Conservation (phyloP, 148 eudicot species). For the Rhododendron henanense region DNA sequence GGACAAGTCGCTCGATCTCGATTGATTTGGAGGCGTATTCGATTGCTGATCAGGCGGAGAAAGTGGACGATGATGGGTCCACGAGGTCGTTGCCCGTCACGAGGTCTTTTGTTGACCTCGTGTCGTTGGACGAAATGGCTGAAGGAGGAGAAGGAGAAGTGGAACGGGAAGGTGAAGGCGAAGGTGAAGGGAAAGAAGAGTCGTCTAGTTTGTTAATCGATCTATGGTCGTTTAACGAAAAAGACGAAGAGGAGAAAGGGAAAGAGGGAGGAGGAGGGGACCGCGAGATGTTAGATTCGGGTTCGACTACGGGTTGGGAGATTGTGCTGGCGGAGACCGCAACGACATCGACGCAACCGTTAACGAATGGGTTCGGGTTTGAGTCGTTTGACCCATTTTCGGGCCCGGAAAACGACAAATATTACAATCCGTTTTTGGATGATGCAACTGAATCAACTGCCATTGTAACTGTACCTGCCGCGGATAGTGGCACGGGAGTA, state of each 20-base stretch:
- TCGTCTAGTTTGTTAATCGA: conserved; percentile 24
- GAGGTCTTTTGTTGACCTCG: neutral
- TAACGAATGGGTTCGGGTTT: conserved; percentile 1
- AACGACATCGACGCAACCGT: conserved; percentile 1
- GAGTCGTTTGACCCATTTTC: conserved; percentile 11
- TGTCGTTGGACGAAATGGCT: neutral
- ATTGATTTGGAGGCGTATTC: conserved; percentile 60
- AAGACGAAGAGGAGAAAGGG: neutral
- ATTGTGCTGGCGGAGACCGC: conserved; percentile 20
- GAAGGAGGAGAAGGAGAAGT: neutral
- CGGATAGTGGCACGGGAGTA: conserved; percentile 1
- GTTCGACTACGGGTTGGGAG: conserved; percentile 33
- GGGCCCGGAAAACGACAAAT: conserved; percentile 13
- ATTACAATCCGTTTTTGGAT: conserved; percentile 67
- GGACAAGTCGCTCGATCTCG: conserved; percentile 29
- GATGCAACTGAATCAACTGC: conserved; percentile 24
- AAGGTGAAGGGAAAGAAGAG: neutral
- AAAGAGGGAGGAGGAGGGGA: neutral
- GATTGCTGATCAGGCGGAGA: conserved; percentile 27
- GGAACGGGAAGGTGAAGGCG: neutral
- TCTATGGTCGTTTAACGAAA: conserved; percentile 36
- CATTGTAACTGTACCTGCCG: neutral
- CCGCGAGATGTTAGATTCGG: neutral
- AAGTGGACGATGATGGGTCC: conserved; percentile 44
- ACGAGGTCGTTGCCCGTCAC: conserved; percentile 38